Percentiles rank a stretch among this genome's conserved stretches.
These are phyloP conservation scores for Albizia julibrissin DNA, from an alignment of 306 rosid species.

Conservation along the genomic window DNA sequence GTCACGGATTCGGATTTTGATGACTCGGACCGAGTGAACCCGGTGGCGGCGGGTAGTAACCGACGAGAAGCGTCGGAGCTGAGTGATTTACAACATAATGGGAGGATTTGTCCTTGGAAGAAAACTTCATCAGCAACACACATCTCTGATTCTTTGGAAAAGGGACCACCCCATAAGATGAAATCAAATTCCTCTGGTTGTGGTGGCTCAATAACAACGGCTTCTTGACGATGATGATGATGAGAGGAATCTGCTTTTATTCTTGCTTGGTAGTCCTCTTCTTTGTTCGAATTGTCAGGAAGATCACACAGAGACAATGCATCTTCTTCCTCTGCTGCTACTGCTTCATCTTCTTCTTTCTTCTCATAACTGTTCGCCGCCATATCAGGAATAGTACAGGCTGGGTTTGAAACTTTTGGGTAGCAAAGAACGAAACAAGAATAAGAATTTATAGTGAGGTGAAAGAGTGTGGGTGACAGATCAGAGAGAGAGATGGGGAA, in stretches of 20 bases:
- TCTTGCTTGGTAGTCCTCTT: conserved; percentile 6
- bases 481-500: conserved; percentile 40
- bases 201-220: too few relatives aligned
- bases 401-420: conserved; percentile 20
- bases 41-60: not conserved
- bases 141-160: conserved; percentile 52
- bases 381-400: conserved; percentile 41
- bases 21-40: conserved; percentile 24
- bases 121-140: conserved; percentile 83
- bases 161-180: conserved; percentile 36
- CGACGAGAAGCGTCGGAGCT: not conserved
- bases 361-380: conserved; percentile 20
- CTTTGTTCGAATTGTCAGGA: conserved; percentile 42
- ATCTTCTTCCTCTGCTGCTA: not conserved
- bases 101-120: conserved; percentile 78
- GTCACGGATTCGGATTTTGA: conserved; percentile 36
- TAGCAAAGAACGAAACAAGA: conserved; percentile 18
- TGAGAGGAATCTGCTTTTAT: conserved; percentile 2
- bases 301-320: conserved; percentile 77
- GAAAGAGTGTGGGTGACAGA: conserved; percentile 32
- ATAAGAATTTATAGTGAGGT: conserved; percentile 22
- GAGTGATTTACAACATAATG: conserved; percentile 54
- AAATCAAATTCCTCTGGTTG: conserved; percentile 67
- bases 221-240: not conserved
- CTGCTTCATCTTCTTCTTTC: not conserved